Conservation (phyloP, 1,284 basidiomycete genomes). For the Cryptococcus neoformans region DNA sequence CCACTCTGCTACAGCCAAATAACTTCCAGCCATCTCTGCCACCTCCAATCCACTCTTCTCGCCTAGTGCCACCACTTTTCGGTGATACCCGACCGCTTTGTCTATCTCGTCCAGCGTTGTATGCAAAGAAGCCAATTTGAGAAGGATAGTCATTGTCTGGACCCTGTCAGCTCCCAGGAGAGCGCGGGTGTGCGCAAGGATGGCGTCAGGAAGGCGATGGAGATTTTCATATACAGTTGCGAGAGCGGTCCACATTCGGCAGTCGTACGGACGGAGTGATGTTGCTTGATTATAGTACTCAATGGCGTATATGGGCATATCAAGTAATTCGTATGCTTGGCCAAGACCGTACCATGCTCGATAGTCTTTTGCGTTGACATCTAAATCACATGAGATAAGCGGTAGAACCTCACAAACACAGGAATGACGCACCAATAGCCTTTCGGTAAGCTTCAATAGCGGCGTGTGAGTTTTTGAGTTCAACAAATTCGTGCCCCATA, state of each 20-base stretch:
- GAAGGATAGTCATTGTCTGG: conserved; percentile 68
- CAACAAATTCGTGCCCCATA: conserved; percentile 98
- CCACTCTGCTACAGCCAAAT: conserved; percentile 73
- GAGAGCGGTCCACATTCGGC: conserved; percentile 92
- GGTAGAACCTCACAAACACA: background rate
- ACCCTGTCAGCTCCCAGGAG: conserved; percentile 76
- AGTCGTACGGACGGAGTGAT: conserved; percentile 92
- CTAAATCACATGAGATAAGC: conserved; percentile 46
- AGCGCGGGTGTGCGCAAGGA: conserved; percentile 83
- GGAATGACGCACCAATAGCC: conserved; percentile 71
- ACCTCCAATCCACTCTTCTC: conserved; percentile 59
- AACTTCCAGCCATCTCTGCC: conserved; percentile 73
- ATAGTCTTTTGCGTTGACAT: conserved; percentile 95
- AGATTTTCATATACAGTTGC: conserved; percentile 92
- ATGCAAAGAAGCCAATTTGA: conserved; percentile 72
- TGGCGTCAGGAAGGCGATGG: conserved; percentile 74
- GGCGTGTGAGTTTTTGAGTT: conserved; percentile 98
- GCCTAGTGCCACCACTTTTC: conserved; percentile 67
- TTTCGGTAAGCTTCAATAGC: conserved; percentile 96
- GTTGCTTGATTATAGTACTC: conserved; percentile 97
- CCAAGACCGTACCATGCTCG: conserved; percentile 98
- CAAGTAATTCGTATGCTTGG: conserved; percentile 94
- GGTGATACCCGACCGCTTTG: conserved; percentile 34
- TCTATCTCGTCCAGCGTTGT: conserved; percentile 39
- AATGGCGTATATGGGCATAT: conserved; percentile 93